These are phyloP conservation scores for Lactifluus rugatus DNA, from an alignment of 768 basidiomycete species.

Conservation along the genomic window DNA sequence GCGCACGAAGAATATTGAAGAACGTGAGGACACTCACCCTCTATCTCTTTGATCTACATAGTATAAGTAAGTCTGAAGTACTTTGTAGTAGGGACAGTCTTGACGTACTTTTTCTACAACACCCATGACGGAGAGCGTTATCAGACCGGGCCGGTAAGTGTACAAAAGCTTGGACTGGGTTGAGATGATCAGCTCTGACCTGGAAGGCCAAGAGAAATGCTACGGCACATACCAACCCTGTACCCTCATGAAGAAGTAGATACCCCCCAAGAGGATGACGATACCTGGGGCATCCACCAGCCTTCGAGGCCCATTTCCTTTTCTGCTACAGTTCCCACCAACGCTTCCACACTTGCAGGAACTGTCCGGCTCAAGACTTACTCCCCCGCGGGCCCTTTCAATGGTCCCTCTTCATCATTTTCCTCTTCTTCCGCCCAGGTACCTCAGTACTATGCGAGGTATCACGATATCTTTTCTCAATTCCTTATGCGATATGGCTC, in stretches of 20 bases:
- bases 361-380: slow-evolving; percentile 19
- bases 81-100: not conserved
- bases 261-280: slow-evolving; percentile 40
- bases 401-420: slow-evolving; percentile 23
- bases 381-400: slow-evolving; percentile 21
- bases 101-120: slow-evolving; percentile 77
- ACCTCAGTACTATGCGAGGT: slow-evolving; percentile 29
- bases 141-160: slow-evolving; percentile 7
- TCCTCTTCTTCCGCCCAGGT: slow-evolving; percentile 25
- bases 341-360: slow-evolving; percentile 14
- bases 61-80: not conserved
- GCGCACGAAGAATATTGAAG: not conserved
- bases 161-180: no score
- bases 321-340: slow-evolving; percentile 16
- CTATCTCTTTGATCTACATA: slow-evolving; percentile 83
- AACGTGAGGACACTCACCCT: slow-evolving; percentile 48
- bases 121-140: slow-evolving; percentile 52
- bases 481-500: slow-evolving; percentile 71
- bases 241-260: slow-evolving; percentile 56
- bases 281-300: slow-evolving; percentile 31
- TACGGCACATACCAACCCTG: slow-evolving; percentile 55
- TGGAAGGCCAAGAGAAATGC: not conserved
- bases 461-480: slow-evolving; percentile 66
- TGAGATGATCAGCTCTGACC: no score
- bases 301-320: slow-evolving; percentile 21